A percentile compares a stretch with the other conserved stretches of the same genome.
These are phyloP conservation scores for Penicillium lividum DNA, from an alignment of 495 filamentous ascomycete genomes.

Conservation along the genomic window DNA sequence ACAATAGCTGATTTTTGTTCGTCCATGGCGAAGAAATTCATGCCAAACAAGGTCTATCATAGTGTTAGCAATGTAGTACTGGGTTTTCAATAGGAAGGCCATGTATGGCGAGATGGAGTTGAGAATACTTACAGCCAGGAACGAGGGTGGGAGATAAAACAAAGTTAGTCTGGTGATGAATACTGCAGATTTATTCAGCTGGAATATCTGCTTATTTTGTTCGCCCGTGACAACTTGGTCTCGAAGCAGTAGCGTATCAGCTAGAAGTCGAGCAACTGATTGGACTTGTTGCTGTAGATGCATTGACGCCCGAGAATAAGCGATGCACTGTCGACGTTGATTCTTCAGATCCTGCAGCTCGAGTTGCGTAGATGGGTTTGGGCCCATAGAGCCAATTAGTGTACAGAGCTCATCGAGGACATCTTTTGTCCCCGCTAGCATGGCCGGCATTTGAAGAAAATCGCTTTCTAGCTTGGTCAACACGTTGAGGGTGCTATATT, in stretches of 20 bases:
- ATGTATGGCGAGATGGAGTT: background rate
- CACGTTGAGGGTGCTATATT: conserved; percentile 1
- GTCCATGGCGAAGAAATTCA: conserved; percentile 41
- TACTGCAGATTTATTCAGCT: conserved; percentile 41
- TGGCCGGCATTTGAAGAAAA: conserved; percentile 14
- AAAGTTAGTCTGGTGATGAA: conserved; percentile 45
- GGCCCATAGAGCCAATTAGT: conserved; percentile 2
- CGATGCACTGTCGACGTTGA: conserved; percentile 11
- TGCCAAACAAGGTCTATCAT: conserved; percentile 35
- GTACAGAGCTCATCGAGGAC: conserved; percentile 25
- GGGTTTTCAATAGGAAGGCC: no score
- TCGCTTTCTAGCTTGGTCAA: conserved; percentile 8
- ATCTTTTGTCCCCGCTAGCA: conserved; percentile 26
- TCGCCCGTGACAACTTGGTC: conserved; percentile 36
- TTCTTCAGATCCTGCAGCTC: conserved; percentile 3
- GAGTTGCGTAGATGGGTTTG: background rate
- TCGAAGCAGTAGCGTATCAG: conserved; percentile 39
- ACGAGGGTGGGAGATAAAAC: conserved; percentile 46
- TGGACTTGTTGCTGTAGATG: conserved; percentile 34
- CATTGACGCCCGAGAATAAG: conserved; percentile 30
- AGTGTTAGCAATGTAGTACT: no score
- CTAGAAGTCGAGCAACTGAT: conserved; percentile 33
- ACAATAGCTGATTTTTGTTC: conserved; percentile 22
- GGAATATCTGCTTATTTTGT: conserved; percentile 42
- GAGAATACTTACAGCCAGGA: conserved; percentile 42